Percentiles rank a stretch among this genome's conserved stretches.
These are phyloP conservation scores for Fusarium marasasianum DNA, from an alignment of 2,329 filamentous ascomycete species.

Conservation along the genomic window DNA sequence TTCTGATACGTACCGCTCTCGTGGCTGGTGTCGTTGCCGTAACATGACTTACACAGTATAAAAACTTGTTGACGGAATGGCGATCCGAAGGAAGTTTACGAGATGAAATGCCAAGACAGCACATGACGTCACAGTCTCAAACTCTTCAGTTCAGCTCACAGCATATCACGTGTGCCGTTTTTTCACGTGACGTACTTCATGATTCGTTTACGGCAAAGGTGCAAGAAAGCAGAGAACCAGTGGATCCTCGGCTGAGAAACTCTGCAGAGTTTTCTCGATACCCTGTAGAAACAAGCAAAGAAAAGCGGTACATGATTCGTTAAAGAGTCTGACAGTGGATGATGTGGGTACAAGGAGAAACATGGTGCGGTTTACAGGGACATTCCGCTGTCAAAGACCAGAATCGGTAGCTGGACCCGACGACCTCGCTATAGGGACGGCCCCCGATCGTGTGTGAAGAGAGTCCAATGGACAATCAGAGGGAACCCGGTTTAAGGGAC, in stretches of 20 bases:
- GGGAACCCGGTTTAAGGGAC: neutral
- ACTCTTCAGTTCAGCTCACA: neutral
- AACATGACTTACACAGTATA: neutral
- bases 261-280: constrained; percentile 29
- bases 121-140: constrained; percentile 18
- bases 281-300: neutral
- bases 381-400: neutral
- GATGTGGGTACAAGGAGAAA: neutral
- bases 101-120: constrained; percentile 1
- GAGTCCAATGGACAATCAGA: neutral
- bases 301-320: constrained; percentile 15
- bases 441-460: constrained; percentile 5
- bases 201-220: constrained; percentile 17
- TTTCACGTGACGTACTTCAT: constrained; percentile 20
- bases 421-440: neutral
- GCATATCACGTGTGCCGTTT: neutral
- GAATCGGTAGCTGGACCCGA: constrained; percentile 15
- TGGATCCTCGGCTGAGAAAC: constrained; percentile 1
- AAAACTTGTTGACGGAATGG: neutral
- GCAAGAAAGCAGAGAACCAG: neutral
- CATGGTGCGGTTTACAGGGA: constrained; percentile 13
- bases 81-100: constrained; percentile 6
- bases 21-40: neutral
- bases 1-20: neutral
- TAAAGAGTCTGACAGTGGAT: constrained; percentile 3